Percentiles rank a stretch among this genome's conserved stretches.
Conservation (phyloP, 768 basidiomycete species). For the Steccherinum ochraceum region DNA sequence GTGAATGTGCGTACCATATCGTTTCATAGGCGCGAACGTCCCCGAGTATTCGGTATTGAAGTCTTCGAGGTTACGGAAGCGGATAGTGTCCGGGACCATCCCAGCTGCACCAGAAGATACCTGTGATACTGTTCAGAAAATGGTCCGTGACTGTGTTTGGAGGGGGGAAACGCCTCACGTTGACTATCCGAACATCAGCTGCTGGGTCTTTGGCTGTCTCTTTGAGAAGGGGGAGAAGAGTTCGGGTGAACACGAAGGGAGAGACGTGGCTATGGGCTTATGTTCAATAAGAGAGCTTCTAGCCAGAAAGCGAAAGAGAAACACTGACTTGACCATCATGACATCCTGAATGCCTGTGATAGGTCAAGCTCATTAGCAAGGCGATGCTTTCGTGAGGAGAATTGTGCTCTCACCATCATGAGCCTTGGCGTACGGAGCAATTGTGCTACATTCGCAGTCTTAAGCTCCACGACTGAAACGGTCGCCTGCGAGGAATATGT, state of each 20-base stretch:
- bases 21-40: not conserved
- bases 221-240: constrained; percentile 45
- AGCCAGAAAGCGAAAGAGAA: not conserved
- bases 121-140: too few relatives aligned
- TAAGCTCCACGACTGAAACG: too few relatives aligned
- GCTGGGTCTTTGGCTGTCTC: constrained; percentile 39
- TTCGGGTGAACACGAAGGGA: constrained; percentile 49
- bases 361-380: too few relatives aligned
- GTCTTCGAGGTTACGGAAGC: not conserved
- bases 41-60: not conserved
- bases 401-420: too few relatives aligned
- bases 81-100: not conserved
- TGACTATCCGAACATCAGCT: constrained; percentile 58
- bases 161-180: constrained; percentile 35
- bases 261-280: constrained; percentile 40
- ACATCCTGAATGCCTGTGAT: constrained; percentile 25
- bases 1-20: too few relatives aligned
- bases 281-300: constrained; percentile 1
- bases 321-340: constrained; percentile 38
- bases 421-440: not conserved
- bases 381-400: too few relatives aligned
- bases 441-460: too few relatives aligned
- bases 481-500: too few relatives aligned
- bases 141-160: too few relatives aligned
- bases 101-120: too few relatives aligned